A percentile compares a stretch with the other conserved stretches of the same genome.
phyloP scores from a whole-genome alignment of 139 green algal species.

The Haematococcus sp. region DNA sequence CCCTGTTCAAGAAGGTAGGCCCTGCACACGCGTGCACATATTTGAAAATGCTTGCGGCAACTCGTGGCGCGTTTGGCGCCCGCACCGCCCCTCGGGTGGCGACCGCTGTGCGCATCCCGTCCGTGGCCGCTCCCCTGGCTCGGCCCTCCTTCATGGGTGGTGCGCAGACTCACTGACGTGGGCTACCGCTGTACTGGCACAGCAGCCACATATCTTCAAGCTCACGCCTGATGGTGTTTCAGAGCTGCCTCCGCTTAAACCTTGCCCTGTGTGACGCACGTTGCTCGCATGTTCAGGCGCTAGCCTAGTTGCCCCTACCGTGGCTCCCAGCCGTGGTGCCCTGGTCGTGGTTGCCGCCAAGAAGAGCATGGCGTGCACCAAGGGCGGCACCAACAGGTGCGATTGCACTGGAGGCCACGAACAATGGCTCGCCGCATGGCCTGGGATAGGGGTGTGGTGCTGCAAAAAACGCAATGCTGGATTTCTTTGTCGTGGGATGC shows the following conservation, averaged over 20 bases:
- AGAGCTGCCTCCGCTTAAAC: too few relatives aligned
- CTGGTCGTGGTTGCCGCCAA: conserved; percentile 71
- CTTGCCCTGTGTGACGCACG: too few relatives aligned
- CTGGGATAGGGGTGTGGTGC: background rate
- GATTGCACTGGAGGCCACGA: too few relatives aligned
- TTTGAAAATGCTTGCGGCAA: conserved; percentile 2
- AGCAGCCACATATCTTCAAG: too few relatives aligned
- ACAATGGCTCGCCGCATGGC: background rate
- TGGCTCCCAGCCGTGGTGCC: conserved; percentile 30
- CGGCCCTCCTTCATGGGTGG: conserved; percentile 1
- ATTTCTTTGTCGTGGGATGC: too few relatives aligned
- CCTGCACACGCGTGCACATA: too few relatives aligned
- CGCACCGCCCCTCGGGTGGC: background rate
- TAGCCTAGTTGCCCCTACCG: background rate
- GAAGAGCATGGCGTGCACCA: conserved; percentile 64
- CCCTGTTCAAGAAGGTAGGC: too few relatives aligned
- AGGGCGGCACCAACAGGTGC: conserved; percentile 61
- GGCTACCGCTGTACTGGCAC: too few relatives aligned
- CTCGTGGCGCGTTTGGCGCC: conserved; percentile 3
- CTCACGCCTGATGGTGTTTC: too few relatives aligned
- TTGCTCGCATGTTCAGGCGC: too few relatives aligned
- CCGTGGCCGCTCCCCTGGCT: background rate
- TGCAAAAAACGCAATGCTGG: too few relatives aligned
- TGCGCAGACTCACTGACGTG: background rate
- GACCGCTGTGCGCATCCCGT: background rate